phyloP scores from a whole-genome alignment of 1,284 basidiomycete genomes.

The Laetiporus sulphureus region DNA sequence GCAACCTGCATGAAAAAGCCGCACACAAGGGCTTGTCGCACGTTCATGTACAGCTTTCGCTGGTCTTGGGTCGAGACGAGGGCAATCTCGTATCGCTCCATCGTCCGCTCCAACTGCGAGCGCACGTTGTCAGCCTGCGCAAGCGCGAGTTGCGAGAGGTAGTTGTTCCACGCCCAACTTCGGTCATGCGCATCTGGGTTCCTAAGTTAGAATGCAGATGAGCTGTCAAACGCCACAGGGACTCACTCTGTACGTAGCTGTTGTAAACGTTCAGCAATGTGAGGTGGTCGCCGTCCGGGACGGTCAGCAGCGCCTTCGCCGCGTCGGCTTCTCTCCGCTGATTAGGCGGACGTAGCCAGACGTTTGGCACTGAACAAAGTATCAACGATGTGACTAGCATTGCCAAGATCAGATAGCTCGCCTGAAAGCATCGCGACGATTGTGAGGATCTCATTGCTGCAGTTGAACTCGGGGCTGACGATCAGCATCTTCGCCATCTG shows the following conservation, averaged over 20 bases:
- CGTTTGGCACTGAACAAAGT: conserved; percentile 69
- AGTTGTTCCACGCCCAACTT: conserved; percentile 94
- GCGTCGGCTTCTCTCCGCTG: conserved; percentile 87
- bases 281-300: conserved; percentile 95
- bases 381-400: background rate
- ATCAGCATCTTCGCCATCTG: conserved; percentile 93
- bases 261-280: conserved; percentile 97
- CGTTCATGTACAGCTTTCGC: conserved; percentile 73
- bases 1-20: conserved; percentile 99
- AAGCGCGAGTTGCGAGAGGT: conserved; percentile 80
- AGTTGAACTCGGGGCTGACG: conserved; percentile 90
- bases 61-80: conserved; percentile 77
- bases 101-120: conserved; percentile 81
- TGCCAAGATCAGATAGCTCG: conserved; percentile 26
- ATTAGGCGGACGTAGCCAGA: conserved; percentile 89
- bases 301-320: conserved; percentile 84
- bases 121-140: conserved; percentile 96
- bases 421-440: conserved; percentile 96
- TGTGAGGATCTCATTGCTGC: conserved; percentile 93
- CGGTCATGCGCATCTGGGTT: conserved; percentile 62
- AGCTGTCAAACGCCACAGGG: background rate
- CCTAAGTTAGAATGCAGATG: conserved; percentile 3
- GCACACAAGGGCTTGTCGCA: conserved; percentile 82
- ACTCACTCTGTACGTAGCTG: conserved; percentile 78
- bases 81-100: conserved; percentile 90